phyloP scores from a whole-genome alignment of 2,329 filamentous ascomycete genomes.

The Coccinonectria pachysandricola region DNA sequence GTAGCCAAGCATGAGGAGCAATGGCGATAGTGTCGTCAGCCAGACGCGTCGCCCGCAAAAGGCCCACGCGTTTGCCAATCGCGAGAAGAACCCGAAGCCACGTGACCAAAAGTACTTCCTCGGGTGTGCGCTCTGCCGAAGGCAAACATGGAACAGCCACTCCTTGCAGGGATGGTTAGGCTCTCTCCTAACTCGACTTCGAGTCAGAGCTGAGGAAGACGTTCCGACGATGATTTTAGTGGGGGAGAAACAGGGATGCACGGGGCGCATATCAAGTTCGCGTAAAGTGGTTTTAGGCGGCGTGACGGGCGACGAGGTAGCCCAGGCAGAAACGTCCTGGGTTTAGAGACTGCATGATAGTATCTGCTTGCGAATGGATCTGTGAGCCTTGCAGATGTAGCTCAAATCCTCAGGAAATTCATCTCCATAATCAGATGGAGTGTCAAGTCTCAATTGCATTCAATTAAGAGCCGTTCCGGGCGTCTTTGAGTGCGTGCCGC shows the following conservation, averaged over 20 bases:
- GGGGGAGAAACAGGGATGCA: slow-evolving; percentile 1
- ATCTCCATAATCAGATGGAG: slow-evolving; percentile 7
- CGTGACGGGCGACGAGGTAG: slow-evolving; percentile 6
- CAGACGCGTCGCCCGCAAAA: slow-evolving; percentile 8
- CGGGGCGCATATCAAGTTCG: no score
- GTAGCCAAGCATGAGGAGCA: slow-evolving; percentile 10
- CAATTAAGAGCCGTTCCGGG: slow-evolving; percentile 9
- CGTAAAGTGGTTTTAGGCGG: no score
- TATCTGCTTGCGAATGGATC: slow-evolving; percentile 13
- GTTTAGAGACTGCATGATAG: slow-evolving; percentile 18
- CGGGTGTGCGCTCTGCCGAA: no score
- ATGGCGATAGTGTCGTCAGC: slow-evolving; percentile 14
- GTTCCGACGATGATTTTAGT: slow-evolving; percentile 4
- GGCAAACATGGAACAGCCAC: no score
- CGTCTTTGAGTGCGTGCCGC: neutral
- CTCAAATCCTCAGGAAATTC: slow-evolving; percentile 10
- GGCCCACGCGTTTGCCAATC: slow-evolving; percentile 7
- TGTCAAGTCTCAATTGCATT: slow-evolving; percentile 11
- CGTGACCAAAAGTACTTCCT: slow-evolving; percentile 1
- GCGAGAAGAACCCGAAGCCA: neutral
- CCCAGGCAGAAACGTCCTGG: slow-evolving; percentile 19
- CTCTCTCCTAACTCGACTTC: slow-evolving; percentile 1
- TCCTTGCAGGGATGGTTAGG: slow-evolving; percentile 6
- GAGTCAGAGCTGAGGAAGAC: slow-evolving; percentile 6
- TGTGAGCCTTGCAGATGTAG: slow-evolving; percentile 12